Base-by-base conservation (phyloP, 495 filamentous ascomycete species). In the Usnea hakonensis region DNA sequence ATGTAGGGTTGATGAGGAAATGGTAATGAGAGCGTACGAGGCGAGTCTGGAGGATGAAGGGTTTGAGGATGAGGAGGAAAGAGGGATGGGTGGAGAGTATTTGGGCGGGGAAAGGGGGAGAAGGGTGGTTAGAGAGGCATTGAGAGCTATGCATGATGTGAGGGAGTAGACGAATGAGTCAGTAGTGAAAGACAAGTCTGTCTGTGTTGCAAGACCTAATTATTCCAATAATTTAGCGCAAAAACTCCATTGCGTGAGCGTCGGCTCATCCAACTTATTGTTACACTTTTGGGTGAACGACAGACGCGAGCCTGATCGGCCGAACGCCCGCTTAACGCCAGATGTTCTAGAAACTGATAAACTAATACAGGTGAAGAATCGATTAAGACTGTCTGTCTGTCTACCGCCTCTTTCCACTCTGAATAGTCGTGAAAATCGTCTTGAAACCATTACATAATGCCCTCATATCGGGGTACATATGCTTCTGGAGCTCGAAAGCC, bases 371-470 rank as follows among this genome's bases (percentile, higher is more conserved):
- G 26, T 43, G 50, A 23, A 48, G 16, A 57, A 36, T 37, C 19
- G 19, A 36, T 21, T 11, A 62, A 13, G 30, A 53, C 32, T 5
- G 7, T 21, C 21, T 36, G 26, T 33, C 40, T 19, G n/a, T 23
- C 58, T 69, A 78, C 37, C 76, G 66, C 58, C 76, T 66, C 62
- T 69, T 73, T 13, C 73, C 71, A 40, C 68, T 72, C 67, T 81
- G 75, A 79, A 81, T 80, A 62, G 82, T 83, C 50, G 69, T 75
- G 68, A 85, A 85, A 52, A 87, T 73, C 71, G 85, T 48, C 72
- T 88, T 88, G 75, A 88, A 88, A 13, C 85, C 93, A 79, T 98
- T 98, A 78, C 90, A 95, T 56, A 98, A 78, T 26, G 91, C 90
- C 67, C 86, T 80, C 88, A 97, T 95, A 69, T 97, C 91, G 7